A percentile compares a stretch with the other conserved stretches of the same genome.
These are phyloP conservation scores for Neofusicoccum ribis DNA, from an alignment of 2,329 filamentous ascomycete genomes.

Conservation along the genomic window DNA sequence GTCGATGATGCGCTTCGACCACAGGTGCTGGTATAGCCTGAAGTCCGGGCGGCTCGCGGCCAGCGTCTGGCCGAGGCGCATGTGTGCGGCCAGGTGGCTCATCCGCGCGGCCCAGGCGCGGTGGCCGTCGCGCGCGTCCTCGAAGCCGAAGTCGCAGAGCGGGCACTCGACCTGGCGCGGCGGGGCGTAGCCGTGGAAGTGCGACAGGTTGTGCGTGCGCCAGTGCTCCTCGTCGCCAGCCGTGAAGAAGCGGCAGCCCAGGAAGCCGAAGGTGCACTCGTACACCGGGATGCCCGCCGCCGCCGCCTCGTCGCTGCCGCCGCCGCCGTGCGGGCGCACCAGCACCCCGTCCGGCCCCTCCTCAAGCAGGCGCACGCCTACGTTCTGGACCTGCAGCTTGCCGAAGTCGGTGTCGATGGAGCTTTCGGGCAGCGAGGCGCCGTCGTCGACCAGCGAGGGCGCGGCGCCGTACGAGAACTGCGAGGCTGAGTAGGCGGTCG, in stretches of 20 bases:
- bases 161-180: constrained; percentile 33
- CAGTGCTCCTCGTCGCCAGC: constrained; percentile 27
- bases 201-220: constrained; percentile 33
- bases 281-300: constrained; percentile 23
- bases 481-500: constrained; percentile 1
- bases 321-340: constrained; percentile 22
- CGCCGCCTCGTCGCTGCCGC: too few species aligned
- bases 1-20: constrained; percentile 33
- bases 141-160: constrained; percentile 31
- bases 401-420: constrained; percentile 31
- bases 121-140: constrained; percentile 21
- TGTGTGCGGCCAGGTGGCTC: constrained; percentile 33
- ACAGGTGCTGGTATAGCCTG: constrained; percentile 31
- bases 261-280: constrained; percentile 38
- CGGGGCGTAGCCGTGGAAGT: constrained; percentile 36
- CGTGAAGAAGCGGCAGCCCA: constrained; percentile 31
- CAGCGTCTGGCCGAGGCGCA: constrained; percentile 28
- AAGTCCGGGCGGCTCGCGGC: constrained; percentile 32
- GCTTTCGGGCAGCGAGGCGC: constrained; percentile 6
- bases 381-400: constrained; percentile 25
- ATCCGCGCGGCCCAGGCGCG: constrained; percentile 30
- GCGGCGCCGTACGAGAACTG: constrained; percentile 3
- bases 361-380: constrained; percentile 26
- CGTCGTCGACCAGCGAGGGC: constrained; percentile 17
- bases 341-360: constrained; percentile 32